phyloP scores from a whole-genome alignment of 2,329 filamentous ascomycete genomes.

The Ophiostoma tasmaniense region DNA sequence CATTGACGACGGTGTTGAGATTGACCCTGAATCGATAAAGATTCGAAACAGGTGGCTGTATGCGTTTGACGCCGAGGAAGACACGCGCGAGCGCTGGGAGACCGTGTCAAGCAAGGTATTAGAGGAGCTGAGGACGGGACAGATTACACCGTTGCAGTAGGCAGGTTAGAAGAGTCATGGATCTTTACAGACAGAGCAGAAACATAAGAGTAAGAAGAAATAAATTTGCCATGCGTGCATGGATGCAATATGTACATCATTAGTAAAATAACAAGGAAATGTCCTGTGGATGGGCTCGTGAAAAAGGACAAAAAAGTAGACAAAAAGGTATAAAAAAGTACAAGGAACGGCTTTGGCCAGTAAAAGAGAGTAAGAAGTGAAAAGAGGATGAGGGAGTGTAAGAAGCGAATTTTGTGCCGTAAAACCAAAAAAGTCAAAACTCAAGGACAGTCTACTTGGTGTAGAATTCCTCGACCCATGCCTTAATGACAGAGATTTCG shows the following conservation, averaged over 20 bases:
- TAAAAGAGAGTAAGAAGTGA: not conserved
- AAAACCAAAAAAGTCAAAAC: not conserved
- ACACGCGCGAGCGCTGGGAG: constrained; percentile 34
- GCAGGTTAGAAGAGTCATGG: not conserved
- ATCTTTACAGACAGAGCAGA: not conserved
- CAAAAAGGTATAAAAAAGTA: not conserved
- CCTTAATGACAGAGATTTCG: constrained; percentile 42
- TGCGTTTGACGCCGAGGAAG: constrained; percentile 38
- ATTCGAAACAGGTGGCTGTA: constrained; percentile 41
- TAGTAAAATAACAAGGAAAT: constrained; percentile 1
- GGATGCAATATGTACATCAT: not conserved
- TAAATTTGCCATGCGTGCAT: constrained; percentile 1
- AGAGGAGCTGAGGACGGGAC: not conserved
- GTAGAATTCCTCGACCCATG: constrained; percentile 36
- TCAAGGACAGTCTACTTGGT: not conserved
- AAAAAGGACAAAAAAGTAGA: not conserved
- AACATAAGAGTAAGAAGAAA: not conserved
- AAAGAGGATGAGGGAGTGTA: not conserved
- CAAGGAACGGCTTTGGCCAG: not conserved
- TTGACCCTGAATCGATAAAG: constrained; percentile 38
- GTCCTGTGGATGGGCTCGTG: not conserved
- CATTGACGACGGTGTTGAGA: constrained; percentile 33
- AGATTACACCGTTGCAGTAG: not conserved
- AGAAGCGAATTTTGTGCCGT: not conserved
- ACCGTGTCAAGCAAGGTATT: constrained; percentile 29